Base-by-base conservation (phyloP, 2,329 filamentous ascomycete species). In the Xylariales sp. region DNA sequence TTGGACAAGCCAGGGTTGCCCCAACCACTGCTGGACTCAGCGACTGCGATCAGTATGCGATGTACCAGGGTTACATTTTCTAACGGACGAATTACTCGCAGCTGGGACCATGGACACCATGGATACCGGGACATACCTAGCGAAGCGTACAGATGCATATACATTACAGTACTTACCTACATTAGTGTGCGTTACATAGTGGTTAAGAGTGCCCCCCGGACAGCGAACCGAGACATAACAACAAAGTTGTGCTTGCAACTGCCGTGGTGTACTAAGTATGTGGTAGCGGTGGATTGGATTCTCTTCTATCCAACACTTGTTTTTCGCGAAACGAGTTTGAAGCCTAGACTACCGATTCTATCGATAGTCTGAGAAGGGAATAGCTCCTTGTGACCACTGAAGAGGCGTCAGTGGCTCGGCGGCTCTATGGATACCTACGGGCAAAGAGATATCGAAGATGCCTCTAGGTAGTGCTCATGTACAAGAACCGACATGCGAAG, bases 1-100 rank as follows among this genome's bases (percentile, higher is more conserved):
- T 65, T 43, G 58, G 66, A 58, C 53, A 41, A 30, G 18, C 32
- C 43, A 65, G 53, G 62, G 65, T 58, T 52, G 46, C 36, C 54
- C 46, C n/a, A 52, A 36, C 28, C 28, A 46, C 8, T 48, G 18
- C 48, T 63, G 49, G 36, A 45, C 12, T 49, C 14, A 62, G 52
- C 18, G 49, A 58, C 32, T n/a, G 28, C 48, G 23, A 23, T 23
- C 23, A 23, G 23, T 23, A 23, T 23, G 23, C 23, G 48, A 56
- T 52, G 61, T 53, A 39, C 60, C 45, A 56, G 55, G 61, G 52
- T 59, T 32, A 9, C n/a, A 48, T 57, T 52, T 30, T 23, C 43
- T 41, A 56, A 39, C 43, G 41, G 43, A 34, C 18, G 30, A 48
- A 60, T 60, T 60, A 60, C 61, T 60, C 36, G 58, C 62, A 67